Evolutionary conservation across 2,329 filamentous ascomycete genomes (phyloP).

Genomic region (Sporothrix brasiliensis): DNA sequence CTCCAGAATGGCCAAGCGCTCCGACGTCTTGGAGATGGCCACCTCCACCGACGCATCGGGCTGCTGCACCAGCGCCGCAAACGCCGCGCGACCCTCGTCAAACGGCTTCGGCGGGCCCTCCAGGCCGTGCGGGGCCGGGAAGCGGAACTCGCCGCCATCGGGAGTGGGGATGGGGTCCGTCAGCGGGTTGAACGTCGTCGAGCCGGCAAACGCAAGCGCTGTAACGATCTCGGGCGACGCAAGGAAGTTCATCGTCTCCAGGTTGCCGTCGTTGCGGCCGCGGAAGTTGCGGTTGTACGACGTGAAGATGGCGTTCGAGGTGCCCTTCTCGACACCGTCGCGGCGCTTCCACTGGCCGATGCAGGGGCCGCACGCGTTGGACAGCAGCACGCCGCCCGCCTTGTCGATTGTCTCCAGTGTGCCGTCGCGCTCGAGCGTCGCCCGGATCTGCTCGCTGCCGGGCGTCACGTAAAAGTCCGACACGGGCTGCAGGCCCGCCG

Average conservation of each 20-base stretch:
- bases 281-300: slow-evolving; percentile 99
- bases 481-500: slow-evolving; percentile 86
- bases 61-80: slow-evolving; percentile 71
- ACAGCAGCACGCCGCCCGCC: slow-evolving; percentile 85
- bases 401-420: slow-evolving; percentile 83
- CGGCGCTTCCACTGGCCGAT: slow-evolving; percentile 95
- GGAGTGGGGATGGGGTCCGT: slow-evolving; percentile 82
- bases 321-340: slow-evolving; percentile 81
- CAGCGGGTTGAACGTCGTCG: slow-evolving; percentile 93
- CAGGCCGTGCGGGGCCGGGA: slow-evolving; percentile 74
- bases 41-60: slow-evolving; percentile 73
- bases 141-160: slow-evolving; percentile 80
- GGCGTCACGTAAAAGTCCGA: slow-evolving; percentile 95
- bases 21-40: slow-evolving; percentile 81
- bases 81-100: slow-evolving; percentile 72
- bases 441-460: slow-evolving; percentile 93
- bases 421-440: slow-evolving; percentile 85
- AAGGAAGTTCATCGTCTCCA: slow-evolving; percentile 97
- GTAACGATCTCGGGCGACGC: slow-evolving; percentile 96
- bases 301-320: slow-evolving; percentile 89
- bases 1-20: slow-evolving; percentile 86
- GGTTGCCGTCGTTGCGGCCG: slow-evolving; percentile 94
- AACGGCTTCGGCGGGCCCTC: slow-evolving; percentile 68
- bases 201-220: slow-evolving; percentile 89
- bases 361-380: slow-evolving; percentile 92